Conservation (phyloP, 352 stramenopile species). For the Thalassiosira livingstoniorum region DNA sequence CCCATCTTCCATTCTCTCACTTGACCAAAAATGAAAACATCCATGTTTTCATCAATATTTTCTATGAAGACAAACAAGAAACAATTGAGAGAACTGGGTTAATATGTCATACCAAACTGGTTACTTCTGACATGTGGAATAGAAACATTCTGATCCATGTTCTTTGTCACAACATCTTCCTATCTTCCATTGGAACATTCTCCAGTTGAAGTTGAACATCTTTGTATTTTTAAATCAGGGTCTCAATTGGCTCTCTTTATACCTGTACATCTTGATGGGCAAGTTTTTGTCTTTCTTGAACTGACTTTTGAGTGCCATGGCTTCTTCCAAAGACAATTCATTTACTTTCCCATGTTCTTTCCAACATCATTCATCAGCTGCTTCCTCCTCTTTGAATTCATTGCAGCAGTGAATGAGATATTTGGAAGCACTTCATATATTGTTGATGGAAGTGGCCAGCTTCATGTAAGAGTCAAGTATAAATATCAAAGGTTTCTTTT, state of each 20-base stretch:
- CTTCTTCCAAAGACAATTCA: neutral
- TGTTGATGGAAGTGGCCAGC: too few relatives aligned
- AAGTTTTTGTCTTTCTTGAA: neutral
- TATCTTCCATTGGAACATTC: slow-evolving; percentile 2
- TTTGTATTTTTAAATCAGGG: slow-evolving; percentile 2
- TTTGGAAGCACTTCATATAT: slow-evolving; percentile 2
- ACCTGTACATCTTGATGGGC: neutral
- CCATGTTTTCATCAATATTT: slow-evolving; percentile 6
- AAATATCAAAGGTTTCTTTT: too few relatives aligned
- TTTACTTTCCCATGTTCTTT: neutral
- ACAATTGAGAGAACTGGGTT: neutral
- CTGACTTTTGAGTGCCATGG: neutral
- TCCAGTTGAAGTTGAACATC: neutral
- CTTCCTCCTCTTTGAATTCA: neutral
- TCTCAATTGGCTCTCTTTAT: neutral
- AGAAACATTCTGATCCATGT: slow-evolving; percentile 17
- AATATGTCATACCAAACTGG: slow-evolving; percentile 3
- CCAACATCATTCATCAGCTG: neutral
- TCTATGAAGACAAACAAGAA: neutral
- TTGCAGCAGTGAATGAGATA: neutral
- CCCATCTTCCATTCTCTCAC: neutral
- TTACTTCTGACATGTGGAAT: neutral
- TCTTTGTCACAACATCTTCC: neutral
- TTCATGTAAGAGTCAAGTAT: too few relatives aligned
- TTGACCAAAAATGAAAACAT: slow-evolving; percentile 21